Percentiles rank a stretch among this genome's conserved stretches.
phyloP scores from a whole-genome alignment of 148 eudicot species.

The Camellia sinensis region DNA sequence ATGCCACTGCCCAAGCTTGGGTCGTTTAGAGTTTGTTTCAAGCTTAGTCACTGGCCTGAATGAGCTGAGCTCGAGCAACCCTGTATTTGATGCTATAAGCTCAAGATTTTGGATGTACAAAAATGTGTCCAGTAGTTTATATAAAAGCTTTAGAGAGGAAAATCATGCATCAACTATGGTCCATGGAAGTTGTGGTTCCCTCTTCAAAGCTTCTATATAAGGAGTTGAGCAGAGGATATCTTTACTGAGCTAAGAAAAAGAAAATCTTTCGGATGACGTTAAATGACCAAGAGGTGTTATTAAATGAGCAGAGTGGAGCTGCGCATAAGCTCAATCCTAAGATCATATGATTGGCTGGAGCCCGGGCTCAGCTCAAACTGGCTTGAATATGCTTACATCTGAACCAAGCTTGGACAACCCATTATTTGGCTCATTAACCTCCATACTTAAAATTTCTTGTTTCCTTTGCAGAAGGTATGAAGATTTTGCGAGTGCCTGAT shows the following conservation, averaged over 20 bases:
- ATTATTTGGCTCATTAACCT: neutral
- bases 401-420: conserved; percentile 10
- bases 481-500: conserved; percentile 31
- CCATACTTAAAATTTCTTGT: conserved; percentile 34
- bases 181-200: conserved; percentile 9
- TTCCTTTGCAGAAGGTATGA: conserved; percentile 47
- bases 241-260: conserved; percentile 12
- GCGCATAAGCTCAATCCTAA: neutral
- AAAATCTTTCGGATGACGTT: conserved; percentile 11
- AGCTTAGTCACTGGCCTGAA: conserved; percentile 15
- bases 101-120: conserved; percentile 1
- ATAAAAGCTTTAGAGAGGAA: conserved; percentile 14
- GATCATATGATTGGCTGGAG: neutral
- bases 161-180: conserved; percentile 6
- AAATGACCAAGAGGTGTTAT: conserved; percentile 11
- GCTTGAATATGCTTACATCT: conserved; percentile 19
- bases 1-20: conserved; percentile 16
- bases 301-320: conserved; percentile 2
- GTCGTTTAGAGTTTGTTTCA: conserved; percentile 16
- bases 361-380: conserved; percentile 23
- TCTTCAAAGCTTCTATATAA: conserved; percentile 15
- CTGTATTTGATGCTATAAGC: conserved; percentile 9
- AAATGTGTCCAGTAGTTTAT: conserved; percentile 3
- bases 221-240: conserved; percentile 9
- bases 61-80: conserved; percentile 25